These are phyloP conservation scores for Trichoderma asperelloides DNA, from an alignment of 495 filamentous ascomycete genomes.

Conservation along the genomic window DNA sequence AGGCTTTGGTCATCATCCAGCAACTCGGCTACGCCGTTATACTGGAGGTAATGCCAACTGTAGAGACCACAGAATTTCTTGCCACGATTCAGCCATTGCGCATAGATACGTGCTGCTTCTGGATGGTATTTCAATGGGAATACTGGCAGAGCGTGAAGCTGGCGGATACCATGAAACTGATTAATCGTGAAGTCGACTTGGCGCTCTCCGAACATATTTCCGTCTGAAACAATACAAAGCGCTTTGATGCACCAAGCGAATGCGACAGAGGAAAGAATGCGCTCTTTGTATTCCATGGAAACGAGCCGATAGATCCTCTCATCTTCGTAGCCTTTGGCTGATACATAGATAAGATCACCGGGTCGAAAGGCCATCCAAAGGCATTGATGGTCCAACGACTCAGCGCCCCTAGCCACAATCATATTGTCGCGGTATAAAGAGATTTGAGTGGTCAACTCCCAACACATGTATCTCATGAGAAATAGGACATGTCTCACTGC, in stretches of 20 bases:
- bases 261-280: conserved; percentile 51
- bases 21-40: conserved; percentile 39
- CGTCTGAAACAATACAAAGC: conserved; percentile 52
- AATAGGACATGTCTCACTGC: conserved; percentile 9
- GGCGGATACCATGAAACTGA: conserved; percentile 45
- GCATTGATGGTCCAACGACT: neutral
- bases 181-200: conserved; percentile 34
- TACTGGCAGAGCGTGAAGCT: conserved; percentile 44
- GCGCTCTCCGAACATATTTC: conserved; percentile 46
- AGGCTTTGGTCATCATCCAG: conserved; percentile 15
- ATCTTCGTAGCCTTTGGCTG: neutral
- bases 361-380: conserved; percentile 16
- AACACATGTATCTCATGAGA: conserved; percentile 9
- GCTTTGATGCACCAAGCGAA: conserved; percentile 36
- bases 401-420: neutral
- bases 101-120: conserved; percentile 29
- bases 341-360: conserved; percentile 11
- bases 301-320: neutral
- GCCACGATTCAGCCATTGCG: conserved; percentile 36
- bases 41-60: conserved; percentile 54
- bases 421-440: neutral
- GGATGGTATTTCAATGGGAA: conserved; percentile 52
- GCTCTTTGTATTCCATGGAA: conserved; percentile 42
- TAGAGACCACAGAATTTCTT: conserved; percentile 43
- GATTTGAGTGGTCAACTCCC: neutral